Base-by-base conservation (phyloP, 129 eudicot genomes). In the Logfia minima region DNA sequence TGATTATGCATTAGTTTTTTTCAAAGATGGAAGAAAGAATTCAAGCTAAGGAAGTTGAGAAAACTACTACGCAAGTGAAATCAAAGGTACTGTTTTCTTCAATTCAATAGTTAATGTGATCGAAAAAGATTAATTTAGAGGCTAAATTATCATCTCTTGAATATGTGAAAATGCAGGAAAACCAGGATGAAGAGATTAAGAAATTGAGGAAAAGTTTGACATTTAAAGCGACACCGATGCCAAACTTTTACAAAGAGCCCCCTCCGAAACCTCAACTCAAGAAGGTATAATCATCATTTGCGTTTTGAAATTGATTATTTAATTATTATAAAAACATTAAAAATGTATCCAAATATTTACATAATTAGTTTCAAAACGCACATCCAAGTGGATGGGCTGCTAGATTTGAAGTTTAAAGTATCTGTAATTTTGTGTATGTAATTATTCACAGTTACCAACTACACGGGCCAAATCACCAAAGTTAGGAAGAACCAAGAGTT, bases 151-250 rank as follows among this genome's bases (percentile, higher is more conserved):
- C 21, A 16, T 31, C 6, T 29, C 1, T 31, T 65, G 45, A 9
- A 53, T n/a, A 73, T 67, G 6, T 41, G 21, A 70, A 39, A 39
- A 23, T 81, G 69, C 80, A 95, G 99, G 99, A 95, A 84, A 86
- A 43, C 80, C 89, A 87, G 76, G 94, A 89, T 64, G 86, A 81
- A 35, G 97, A 91, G 77, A 82, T 95, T 35, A 95, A 88, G 92
- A 88, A 79, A 69, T 73, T 89, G 58, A 83, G 99, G 81, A 95
- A 91, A 80, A 91, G 92, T 72, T 85, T 95, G 89, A 84, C 86
- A 13, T 95, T 91, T 83, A 95, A 88, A 89, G 99, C 99, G 61
- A 68, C 88, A 45, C 99, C 97, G 3, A 74, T 95, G 89, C 99
- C 99, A 78, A 85, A 70, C 24, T 95, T 95, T 85, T 95, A 95